Conservation (phyloP, 176 grass and related monocot species). For the Lolium multiflorum region DNA sequence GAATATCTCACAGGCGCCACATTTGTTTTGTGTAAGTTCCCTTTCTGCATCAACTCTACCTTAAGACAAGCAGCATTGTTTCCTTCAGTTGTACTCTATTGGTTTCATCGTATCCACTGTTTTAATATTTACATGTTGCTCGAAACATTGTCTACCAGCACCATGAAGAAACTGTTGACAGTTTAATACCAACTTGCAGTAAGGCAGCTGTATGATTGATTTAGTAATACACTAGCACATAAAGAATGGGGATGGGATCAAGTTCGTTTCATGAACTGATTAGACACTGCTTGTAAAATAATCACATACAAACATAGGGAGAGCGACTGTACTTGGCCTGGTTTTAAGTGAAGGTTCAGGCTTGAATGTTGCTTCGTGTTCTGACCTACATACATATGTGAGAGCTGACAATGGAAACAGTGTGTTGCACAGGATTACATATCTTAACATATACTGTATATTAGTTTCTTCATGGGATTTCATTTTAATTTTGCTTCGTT, state of each 20-base stretch:
- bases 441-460: neutral
- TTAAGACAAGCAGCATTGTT: constrained; percentile 45
- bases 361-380: neutral
- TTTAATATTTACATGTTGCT: constrained; percentile 35
- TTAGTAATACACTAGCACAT: constrained; percentile 17
- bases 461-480: constrained; percentile 17
- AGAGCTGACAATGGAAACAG: neutral
- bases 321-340: constrained; percentile 18
- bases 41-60: constrained; percentile 39
- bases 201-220: neutral
- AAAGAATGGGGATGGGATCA: constrained; percentile 24
- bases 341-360: constrained; percentile 12
- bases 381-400: neutral
- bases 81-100: constrained; percentile 42
- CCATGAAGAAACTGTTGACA: constrained; percentile 25
- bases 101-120: neutral
- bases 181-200: constrained; percentile 30
- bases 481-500: neutral
- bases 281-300: constrained; percentile 27
- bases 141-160: constrained; percentile 42
- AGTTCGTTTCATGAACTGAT: constrained; percentile 28
- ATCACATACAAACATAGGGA: neutral
- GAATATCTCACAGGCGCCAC: constrained; percentile 41
- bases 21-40: constrained; percentile 40
- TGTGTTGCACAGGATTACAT: constrained; percentile 6